Evolutionary conservation across 1,284 basidiomycete genomes (phyloP), one percentile per base, ranked within the genome.

Genomic region (Leccinum fuscescens): DNA sequence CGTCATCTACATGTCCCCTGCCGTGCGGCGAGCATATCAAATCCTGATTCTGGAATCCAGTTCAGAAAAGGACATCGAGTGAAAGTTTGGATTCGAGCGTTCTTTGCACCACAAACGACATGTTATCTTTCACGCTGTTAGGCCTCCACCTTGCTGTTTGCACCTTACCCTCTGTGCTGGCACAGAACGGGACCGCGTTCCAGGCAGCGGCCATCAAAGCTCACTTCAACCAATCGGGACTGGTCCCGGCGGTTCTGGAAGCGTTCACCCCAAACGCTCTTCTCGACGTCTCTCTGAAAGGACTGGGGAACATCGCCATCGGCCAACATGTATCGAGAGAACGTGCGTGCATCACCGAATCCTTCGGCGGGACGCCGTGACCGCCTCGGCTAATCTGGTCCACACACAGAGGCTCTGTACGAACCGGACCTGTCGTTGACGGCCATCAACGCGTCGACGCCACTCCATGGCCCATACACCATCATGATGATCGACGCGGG

Each of bases 401-500:
- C 39, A 9, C 56, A 9, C 20, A 55, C 24, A 89, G 87, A 85
- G 76, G 81, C 80, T 52, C 72, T 76, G n/a, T 72, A 79, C n/a
- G 72, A 76, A 27, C 87, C 87, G 9, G 72, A 67, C 14, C 70
- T 89, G 62, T 77, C 77, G 15, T 63, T 87, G 58, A 78, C 77
- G 2, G 73, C 82, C 15, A 79, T 76, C 58, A 83, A 83, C 72
- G 71, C 78, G 12, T 78, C 80, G 35, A 75, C 77, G 29, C 58
- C 71, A 6, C 67, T 85, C 42, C 69, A 66, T 51, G 80, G 80
- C 15, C 79, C 70, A 39, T 90, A 80, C 73, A 90, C 89, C n/a
- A 67, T 92, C 53, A 76, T 81, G 37, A 88, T 92, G 86, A 81
- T 86, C 39, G 90, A 93, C 67, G 87, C 87, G 15, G 84, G 84